Base-by-base conservation (phyloP, 164 flowering plant species). In the Protea cynaroides region DNA sequence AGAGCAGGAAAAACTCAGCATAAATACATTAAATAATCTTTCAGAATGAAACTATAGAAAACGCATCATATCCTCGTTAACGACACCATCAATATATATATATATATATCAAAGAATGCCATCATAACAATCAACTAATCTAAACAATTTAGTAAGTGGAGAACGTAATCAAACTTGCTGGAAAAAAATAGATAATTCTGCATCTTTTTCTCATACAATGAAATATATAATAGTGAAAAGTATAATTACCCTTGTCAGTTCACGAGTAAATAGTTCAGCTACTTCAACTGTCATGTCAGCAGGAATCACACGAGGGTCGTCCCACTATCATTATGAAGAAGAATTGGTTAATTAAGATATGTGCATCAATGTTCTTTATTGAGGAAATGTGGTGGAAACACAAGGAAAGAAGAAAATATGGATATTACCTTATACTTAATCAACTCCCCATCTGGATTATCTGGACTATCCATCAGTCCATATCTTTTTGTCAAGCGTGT, bases 211-310 rank as follows among this genome's bases (percentile, higher is more conserved):
- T 46, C 21, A 22, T 17, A n/a, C n/a, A 37, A 52, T 37, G 0
- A 23, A 58, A 66, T 11, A 34, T 24, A 21, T 57, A 46, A n/a
- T n/a, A 49, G 71, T 53, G 22, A 22, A 36, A 61, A 68, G 24
- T 36, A 72, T 57, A 70, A 51, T 77, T 88, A 92, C 98, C 89
- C 95, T 77, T 65, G 95, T 77, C 73, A 94, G 73, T 80, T 94
- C 99, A 49, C 97, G 86, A 53, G 83, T 80, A 70, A 91, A 91
- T 69, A 94, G 83, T 76, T 94, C 99, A 60, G 99, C 84, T 49
- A 89, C 85, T 82, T 94, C 99, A 71, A 78, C 71, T 15, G 93
- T 71, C 97, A 94, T 89, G 69, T 85, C 76, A 29, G 82, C 86
- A 67, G 95, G 97, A 73, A 86, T 78, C 46, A 89, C 89, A 25